Base-by-base conservation (phyloP, 768 basidiomycete species). In the Rhizopogon vulgaris region DNA sequence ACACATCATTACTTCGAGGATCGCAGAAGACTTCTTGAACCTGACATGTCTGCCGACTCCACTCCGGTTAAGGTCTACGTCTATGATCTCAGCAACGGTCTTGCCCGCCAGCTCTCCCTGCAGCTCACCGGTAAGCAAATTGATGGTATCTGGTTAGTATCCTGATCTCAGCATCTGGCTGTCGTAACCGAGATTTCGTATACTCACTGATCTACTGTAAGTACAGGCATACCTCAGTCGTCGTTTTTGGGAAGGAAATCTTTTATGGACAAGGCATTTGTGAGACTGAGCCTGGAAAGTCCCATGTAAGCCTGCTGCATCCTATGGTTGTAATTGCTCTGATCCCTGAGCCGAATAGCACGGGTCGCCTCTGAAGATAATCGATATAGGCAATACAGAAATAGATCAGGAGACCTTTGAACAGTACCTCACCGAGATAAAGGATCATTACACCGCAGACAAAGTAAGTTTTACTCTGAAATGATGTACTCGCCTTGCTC, bases 241-340 rank as follows among this genome's bases (percentile, higher is more conserved):
- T 96, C 41, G 84, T 86, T 3, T 96, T 82, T 66, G 83, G 83
- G 2, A 83, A 84, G 60, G 94, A 98, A 63, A 71, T 90, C 27
- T 95, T 90, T 61, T 98, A 93, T 66, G 94, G 94, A 2, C 89
- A 84, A 59, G 94, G 94, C 2, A 93, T 97, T 52, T 69, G 62
- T 43, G 78, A 78, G 22, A 82, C 86, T 0, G 58, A 60, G 1
- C 94, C 94, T 0, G 93, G 94, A 12, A 75, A 72, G 58, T 93
- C 94, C 2, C 91, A 93, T 71, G 90, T 90, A 65, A 54, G 87
- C 22, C 22, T 22, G 22, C 72, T 32, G 17, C 3, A 10, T 30
- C 28, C 8, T 30, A 7, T 10, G 28, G 28, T 10, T 25, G 24
- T 38, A 8, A 18, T 18, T 3, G 18, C 15, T 5, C 17, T 55